These are phyloP conservation scores for Dendrostoma leiphaemia DNA, from an alignment of 2,329 filamentous ascomycete genomes.

Conservation along the genomic window DNA sequence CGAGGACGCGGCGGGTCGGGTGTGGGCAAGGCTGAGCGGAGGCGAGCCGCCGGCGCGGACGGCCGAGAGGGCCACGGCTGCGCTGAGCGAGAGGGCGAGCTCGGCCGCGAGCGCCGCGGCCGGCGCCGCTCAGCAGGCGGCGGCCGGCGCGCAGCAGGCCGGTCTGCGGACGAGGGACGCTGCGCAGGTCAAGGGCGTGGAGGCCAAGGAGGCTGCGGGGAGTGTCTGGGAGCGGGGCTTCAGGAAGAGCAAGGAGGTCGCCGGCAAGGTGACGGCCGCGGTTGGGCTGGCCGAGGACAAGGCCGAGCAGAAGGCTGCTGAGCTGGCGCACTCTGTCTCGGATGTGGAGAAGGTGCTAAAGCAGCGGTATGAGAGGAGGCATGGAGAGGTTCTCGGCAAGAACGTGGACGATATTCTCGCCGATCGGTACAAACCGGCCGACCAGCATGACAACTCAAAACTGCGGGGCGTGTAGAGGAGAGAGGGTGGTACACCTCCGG, in stretches of 20 bases:
- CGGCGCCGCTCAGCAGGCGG: constrained; percentile 20
- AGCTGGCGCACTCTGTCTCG: constrained; percentile 25
- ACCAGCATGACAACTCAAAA: constrained; percentile 42
- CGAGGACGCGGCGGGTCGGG: constrained; percentile 45
- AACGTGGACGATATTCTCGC: constrained; percentile 52
- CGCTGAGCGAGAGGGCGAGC: constrained; percentile 14
- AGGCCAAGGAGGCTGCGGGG: constrained; percentile 36
- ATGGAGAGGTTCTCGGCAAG: constrained; percentile 39
- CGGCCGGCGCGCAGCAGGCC: constrained; percentile 24
- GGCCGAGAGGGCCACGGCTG: constrained; percentile 26
- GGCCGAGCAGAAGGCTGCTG: constrained; percentile 26
- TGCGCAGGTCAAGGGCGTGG: constrained; percentile 28
- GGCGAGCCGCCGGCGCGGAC: constrained; percentile 33
- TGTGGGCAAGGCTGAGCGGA: constrained; percentile 41
- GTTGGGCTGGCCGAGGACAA: constrained; percentile 36
- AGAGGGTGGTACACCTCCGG: no score
- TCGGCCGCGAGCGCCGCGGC: constrained; percentile 23
- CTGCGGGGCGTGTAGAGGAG: constrained; percentile 39
- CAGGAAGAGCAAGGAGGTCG: constrained; percentile 39
- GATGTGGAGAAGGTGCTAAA: constrained; percentile 49
- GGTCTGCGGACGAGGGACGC: constrained; percentile 28
- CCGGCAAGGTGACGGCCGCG: constrained; percentile 35
- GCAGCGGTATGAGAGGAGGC: constrained; percentile 47
- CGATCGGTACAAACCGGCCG: constrained; percentile 53
- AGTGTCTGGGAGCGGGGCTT: constrained; percentile 39